A percentile compares a stretch with the other conserved stretches of the same genome.
Conservation (phyloP, 768 basidiomycete genomes). For the Naganishia friedmannii region DNA sequence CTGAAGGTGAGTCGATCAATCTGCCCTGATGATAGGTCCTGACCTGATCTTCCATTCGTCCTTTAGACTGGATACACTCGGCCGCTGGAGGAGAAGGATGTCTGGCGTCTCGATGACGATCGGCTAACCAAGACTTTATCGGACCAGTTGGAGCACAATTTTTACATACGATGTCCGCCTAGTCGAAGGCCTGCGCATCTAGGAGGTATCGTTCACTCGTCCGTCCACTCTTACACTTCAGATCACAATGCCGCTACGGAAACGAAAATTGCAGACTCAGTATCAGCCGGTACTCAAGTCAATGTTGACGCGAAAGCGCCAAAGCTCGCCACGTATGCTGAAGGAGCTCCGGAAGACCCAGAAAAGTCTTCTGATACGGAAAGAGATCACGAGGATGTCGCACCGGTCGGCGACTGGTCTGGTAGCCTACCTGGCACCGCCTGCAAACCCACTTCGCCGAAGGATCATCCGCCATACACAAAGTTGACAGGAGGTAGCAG, state of each 20-base stretch:
- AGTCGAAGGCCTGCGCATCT: slow-evolving; percentile 1
- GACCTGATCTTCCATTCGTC: neutral
- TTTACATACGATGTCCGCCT: slow-evolving; percentile 26
- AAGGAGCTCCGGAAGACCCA: neutral
- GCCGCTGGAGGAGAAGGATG: slow-evolving; percentile 25
- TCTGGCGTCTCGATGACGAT: slow-evolving; percentile 31
- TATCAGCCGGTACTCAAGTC: neutral
- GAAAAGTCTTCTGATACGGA: neutral
- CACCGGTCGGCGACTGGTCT: neutral
- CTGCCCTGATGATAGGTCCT: neutral
- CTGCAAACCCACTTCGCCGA: too few relatives aligned
- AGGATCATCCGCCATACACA: too few relatives aligned
- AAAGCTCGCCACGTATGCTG: neutral
- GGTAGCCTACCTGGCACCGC: too few relatives aligned
- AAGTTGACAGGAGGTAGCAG: neutral
- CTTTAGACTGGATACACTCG: slow-evolving; percentile 28
- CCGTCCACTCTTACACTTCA: neutral
- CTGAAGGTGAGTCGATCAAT: slow-evolving; percentile 16
- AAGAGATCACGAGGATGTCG: neutral
- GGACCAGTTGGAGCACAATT: slow-evolving; percentile 23
- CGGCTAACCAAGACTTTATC: slow-evolving; percentile 20
- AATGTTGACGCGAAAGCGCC: neutral
- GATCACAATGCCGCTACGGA: too few relatives aligned
- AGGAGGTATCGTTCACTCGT: neutral
- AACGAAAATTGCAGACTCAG: neutral